Evolutionary conservation across 179 eudicot genomes (phyloP).

Genomic region (Spinacia oleracea): DNA sequence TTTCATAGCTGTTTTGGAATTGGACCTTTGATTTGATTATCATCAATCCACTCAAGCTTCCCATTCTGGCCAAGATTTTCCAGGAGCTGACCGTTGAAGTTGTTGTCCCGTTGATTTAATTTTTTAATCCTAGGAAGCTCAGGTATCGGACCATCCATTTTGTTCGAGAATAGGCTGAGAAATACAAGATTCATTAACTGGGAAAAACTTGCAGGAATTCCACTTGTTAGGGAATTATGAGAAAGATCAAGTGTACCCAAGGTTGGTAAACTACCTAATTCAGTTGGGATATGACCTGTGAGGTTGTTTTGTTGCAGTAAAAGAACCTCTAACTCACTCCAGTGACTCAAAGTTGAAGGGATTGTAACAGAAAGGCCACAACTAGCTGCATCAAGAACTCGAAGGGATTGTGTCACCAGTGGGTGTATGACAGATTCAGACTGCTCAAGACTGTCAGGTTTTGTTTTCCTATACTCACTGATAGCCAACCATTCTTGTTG

Average conservation of each 20-base stretch:
- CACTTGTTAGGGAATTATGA: constrained; percentile 42
- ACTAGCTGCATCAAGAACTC: constrained; percentile 32
- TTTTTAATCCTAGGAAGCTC: constrained; percentile 49
- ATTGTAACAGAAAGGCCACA: constrained; percentile 59
- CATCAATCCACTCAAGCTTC: constrained; percentile 39
- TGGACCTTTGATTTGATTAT: constrained; percentile 47
- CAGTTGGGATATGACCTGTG: constrained; percentile 52
- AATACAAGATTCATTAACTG: constrained; percentile 40
- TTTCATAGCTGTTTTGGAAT: constrained; percentile 62
- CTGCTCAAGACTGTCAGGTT: too few species aligned
- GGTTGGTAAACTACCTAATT: constrained; percentile 44
- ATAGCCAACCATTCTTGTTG: constrained; percentile 68
- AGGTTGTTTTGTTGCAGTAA: constrained; percentile 44
- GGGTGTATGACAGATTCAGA: too few species aligned
- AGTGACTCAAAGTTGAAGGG: constrained; percentile 51
- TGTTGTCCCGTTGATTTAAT: constrained; percentile 58
- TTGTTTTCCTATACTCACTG: constrained; percentile 54
- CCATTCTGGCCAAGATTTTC: constrained; percentile 55
- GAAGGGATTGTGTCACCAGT: too few species aligned
- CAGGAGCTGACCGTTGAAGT: constrained; percentile 53
- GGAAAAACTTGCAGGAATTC: constrained; percentile 44
- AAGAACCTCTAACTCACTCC: constrained; percentile 39
- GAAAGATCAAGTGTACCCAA: constrained; percentile 48
- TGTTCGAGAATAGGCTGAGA: constrained; percentile 42
- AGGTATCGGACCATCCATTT: constrained; percentile 51